Conservation (phyloP, 495 filamentous ascomycete species). For the Penicillium longicatenatum region DNA sequence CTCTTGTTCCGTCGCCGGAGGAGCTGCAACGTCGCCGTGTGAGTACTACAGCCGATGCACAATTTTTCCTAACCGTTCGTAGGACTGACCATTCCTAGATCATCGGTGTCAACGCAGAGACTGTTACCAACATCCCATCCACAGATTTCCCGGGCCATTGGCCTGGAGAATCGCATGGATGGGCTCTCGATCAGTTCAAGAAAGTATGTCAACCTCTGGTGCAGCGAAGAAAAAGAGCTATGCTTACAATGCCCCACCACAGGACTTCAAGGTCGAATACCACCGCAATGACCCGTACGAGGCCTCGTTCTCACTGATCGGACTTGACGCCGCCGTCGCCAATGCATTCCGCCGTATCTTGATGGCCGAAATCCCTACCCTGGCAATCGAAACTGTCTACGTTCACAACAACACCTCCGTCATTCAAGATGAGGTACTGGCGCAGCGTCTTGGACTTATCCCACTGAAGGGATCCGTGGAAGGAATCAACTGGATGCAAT, state of each 20-base stretch:
- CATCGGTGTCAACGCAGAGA: constrained; percentile 84
- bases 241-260: constrained; percentile 17
- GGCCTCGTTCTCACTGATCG: constrained; percentile 85
- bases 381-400: constrained; percentile 92
- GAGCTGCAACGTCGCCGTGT: constrained; percentile 55
- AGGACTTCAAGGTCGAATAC: constrained; percentile 75
- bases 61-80: not conserved
- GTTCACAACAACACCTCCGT: constrained; percentile 94
- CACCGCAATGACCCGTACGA: constrained; percentile 76
- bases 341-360: constrained; percentile 98
- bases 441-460: constrained; percentile 84
- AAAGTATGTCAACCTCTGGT: constrained; percentile 39
- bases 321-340: constrained; percentile 87
- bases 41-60: constrained; percentile 8
- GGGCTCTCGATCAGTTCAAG: constrained; percentile 76
- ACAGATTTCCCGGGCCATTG: constrained; percentile 91
- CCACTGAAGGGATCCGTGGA: constrained; percentile 78
- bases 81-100: constrained; percentile 52
- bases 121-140: constrained; percentile 81
- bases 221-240: not conserved
- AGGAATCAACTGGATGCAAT: constrained; percentile 78
- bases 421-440: constrained; percentile 95
- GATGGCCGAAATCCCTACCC: constrained; percentile 88
- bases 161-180: constrained; percentile 86
- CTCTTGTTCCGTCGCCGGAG: constrained; percentile 47